Evolutionary conservation across 768 basidiomycete genomes (phyloP).

Genomic region (Amanita fuliginea): DNA sequence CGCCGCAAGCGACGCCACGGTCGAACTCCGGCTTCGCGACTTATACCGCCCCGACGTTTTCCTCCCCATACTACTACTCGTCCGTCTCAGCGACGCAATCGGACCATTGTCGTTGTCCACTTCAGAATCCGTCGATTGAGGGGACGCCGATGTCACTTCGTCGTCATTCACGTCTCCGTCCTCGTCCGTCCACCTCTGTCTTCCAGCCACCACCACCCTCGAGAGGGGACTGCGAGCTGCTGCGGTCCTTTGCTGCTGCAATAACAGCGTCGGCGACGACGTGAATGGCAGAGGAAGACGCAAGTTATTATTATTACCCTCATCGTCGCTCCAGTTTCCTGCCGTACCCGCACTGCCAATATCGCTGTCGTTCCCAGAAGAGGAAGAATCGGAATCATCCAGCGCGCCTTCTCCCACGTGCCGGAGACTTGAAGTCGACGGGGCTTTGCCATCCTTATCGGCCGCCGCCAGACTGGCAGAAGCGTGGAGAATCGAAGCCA

Average conservation of each 20-base stretch:
- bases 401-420: constrained; percentile 72
- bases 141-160: constrained; percentile 48
- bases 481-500: constrained; percentile 15
- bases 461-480: constrained; percentile 25
- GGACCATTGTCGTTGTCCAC: constrained; percentile 23
- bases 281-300: constrained; percentile 16
- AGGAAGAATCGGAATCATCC: constrained; percentile 71
- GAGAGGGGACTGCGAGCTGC: constrained; percentile 63
- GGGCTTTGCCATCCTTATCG: constrained; percentile 7
- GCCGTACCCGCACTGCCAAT: constrained; percentile 19
- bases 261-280: constrained; percentile 26
- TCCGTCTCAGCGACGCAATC: constrained; percentile 19
- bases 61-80: constrained; percentile 21
- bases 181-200: constrained; percentile 44
- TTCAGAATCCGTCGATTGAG: constrained; percentile 56
- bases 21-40: constrained; percentile 53
- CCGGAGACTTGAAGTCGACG: constrained; percentile 29
- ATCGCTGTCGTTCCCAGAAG: constrained; percentile 26
- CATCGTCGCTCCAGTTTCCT: constrained; percentile 25
- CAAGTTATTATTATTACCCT: constrained; percentile 13
- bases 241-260: constrained; percentile 19
- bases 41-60: constrained; percentile 22
- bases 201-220: constrained; percentile 39
- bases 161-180: constrained; percentile 33
- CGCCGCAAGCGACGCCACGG: constrained; percentile 49